A percentile compares a stretch with the other conserved stretches of the same genome.
phyloP scores from a whole-genome alignment of 2,329 filamentous ascomycete species.

The Botrytis medusae region DNA sequence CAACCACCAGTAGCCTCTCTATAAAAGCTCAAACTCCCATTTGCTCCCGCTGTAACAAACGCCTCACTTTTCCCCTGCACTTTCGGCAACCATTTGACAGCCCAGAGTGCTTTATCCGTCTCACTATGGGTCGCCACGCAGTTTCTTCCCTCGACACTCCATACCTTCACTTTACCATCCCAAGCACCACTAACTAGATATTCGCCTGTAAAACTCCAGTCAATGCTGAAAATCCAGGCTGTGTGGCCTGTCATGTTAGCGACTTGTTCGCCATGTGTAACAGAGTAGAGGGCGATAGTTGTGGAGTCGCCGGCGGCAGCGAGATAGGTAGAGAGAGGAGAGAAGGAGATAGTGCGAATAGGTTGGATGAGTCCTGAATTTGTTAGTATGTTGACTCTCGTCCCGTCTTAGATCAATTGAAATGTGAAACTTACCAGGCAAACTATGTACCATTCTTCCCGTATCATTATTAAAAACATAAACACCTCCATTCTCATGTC shows the following conservation, averaged over 20 bases:
- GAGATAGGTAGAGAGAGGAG: constrained; percentile 77
- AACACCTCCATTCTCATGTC: constrained; percentile 86
- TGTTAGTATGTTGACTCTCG: constrained; percentile 28
- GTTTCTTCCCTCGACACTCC: constrained; percentile 78
- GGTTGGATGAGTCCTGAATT: constrained; percentile 75
- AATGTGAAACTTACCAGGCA: constrained; percentile 60
- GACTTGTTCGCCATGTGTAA: constrained; percentile 87
- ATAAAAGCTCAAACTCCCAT: constrained; percentile 76
- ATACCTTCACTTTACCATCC: constrained; percentile 94
- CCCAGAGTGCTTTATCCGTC: constrained; percentile 81
- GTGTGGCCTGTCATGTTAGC: constrained; percentile 77
- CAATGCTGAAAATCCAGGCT: constrained; percentile 86
- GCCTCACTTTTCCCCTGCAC: constrained; percentile 57
- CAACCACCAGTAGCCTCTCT: constrained; percentile 71
- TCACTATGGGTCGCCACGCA: constrained; percentile 95
- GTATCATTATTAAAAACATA: constrained; percentile 96
- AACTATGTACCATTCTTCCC: constrained; percentile 78
- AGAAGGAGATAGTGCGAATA: constrained; percentile 83
- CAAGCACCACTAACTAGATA: constrained; percentile 84
- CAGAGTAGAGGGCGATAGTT: constrained; percentile 89
- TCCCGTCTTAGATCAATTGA: background rate
- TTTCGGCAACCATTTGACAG: constrained; percentile 80
- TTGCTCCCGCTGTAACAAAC: constrained; percentile 78
- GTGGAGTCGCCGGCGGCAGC: constrained; percentile 88
- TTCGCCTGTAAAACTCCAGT: constrained; percentile 93